Evolutionary conservation across 192 early-diverging fungal species (phyloP), one percentile per base, ranked within the genome.

Genomic region (Podochytrium sp.): DNA sequence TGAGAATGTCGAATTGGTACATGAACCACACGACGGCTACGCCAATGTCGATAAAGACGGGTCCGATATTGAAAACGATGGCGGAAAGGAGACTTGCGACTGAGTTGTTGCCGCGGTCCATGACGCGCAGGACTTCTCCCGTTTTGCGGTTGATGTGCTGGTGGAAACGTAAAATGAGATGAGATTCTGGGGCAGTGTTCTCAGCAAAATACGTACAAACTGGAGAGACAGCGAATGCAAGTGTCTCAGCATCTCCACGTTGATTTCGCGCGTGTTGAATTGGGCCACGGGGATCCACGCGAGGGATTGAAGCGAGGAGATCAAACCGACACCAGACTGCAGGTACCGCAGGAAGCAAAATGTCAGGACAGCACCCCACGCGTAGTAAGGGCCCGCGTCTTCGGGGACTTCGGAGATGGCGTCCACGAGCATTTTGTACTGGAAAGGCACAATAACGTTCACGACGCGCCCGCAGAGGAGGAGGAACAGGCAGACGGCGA

Each of bases 261-360:
- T 94, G n/a, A 99, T 86, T 57, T 94, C 88, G 52, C 94, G 90
- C 18, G 94, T 96, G 14, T 95, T 97, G 77, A 91, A 92, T 79
- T 98, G 95, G 0, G 91, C 90, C 7, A 99, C 90, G 1, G 96
- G 96, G 53, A 98, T 91, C 97, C 97, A 99, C 2, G 91, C 77
- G 73, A 89, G 92, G 78, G 86, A 90, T 78, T 96, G 94, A n/a
- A 89, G 42, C 2, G 91, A 90, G 57, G 91, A 91, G 33, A 98
- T 75, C 4, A 87, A 16, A 3, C 93, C 79, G 52, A 87, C 89
- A 27, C 90, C 84, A 39, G 94, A 91, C 69, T 95, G 94, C 10
- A 95, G 78, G 71, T 91, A 92, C 34, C 92, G 80, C 43, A 90
- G 75, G 14, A 85, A 79, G 25, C 88, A 78, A 53, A 84, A 95